phyloP scores from a whole-genome alignment of 257 asterid species.

The Haberlea rhodopensis region DNA sequence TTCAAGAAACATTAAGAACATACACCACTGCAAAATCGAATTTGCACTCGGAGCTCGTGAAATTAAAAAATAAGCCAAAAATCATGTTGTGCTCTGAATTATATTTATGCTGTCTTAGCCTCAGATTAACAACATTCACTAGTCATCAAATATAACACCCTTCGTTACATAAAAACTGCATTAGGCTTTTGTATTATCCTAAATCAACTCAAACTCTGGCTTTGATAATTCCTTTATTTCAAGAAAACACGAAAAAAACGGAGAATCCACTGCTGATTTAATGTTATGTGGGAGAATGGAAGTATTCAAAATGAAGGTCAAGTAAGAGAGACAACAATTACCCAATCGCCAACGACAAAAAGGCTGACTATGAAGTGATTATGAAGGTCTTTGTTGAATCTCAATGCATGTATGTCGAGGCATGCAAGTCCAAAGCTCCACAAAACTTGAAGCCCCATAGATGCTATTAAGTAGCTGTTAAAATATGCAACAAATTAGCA shows the following conservation, averaged over 20 bases:
- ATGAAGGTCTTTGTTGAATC: slow-evolving; percentile 67
- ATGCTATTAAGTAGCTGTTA: slow-evolving; percentile 82
- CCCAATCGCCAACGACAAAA: slow-evolving; percentile 91
- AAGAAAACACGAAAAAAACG: neutral
- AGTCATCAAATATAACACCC: too few relatives aligned
- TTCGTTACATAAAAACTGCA: neutral
- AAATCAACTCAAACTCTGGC: neutral
- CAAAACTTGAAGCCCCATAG: slow-evolving; percentile 90
- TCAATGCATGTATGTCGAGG: slow-evolving; percentile 77
- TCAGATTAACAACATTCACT: too few relatives aligned
- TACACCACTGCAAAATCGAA: neutral
- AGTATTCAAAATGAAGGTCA: neutral
- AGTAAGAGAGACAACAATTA: slow-evolving; percentile 34
- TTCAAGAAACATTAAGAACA: too few relatives aligned
- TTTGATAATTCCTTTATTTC: neutral
- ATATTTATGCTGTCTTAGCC: too few relatives aligned
- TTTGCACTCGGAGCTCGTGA: neutral
- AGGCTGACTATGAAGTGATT: slow-evolving; percentile 66
- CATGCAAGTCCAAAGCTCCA: slow-evolving; percentile 93
- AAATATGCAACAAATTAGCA: slow-evolving; percentile 26
- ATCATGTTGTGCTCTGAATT: too few relatives aligned
- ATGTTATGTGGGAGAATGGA: neutral
- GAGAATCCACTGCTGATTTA: neutral
- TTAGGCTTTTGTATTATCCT: neutral
- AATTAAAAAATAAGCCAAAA: too few relatives aligned